A percentile compares a stretch with the other conserved stretches of the same genome.
phyloP scores from a whole-genome alignment of 208 protist genomes.

The Trypanosoma lewisi region DNA sequence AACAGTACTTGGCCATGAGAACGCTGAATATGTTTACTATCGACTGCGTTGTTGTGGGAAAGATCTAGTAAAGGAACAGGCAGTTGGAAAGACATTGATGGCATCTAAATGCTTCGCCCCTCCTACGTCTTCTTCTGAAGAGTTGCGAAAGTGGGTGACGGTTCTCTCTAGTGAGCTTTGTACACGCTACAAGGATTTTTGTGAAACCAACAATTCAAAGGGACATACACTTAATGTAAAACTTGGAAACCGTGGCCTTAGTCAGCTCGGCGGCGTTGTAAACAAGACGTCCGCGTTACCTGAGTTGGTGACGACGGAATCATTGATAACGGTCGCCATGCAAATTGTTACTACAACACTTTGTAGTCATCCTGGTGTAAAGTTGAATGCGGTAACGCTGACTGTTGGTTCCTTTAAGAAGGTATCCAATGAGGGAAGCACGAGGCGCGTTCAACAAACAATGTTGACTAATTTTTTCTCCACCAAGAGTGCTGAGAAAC shows the following conservation, averaged over 20 bases:
- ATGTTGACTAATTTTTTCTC: slow-evolving; percentile 25
- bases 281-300: slow-evolving; percentile 41
- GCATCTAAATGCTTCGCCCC: slow-evolving; percentile 70
- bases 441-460: slow-evolving; percentile 12
- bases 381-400: slow-evolving; percentile 21
- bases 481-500: slow-evolving; percentile 10
- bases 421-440: neutral
- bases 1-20: slow-evolving; percentile 4
- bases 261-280: slow-evolving; percentile 27
- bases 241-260: slow-evolving; percentile 41
- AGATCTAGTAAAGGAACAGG: slow-evolving; percentile 38
- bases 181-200: slow-evolving; percentile 53
- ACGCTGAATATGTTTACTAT: slow-evolving; percentile 37
- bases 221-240: slow-evolving; percentile 52
- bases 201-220: slow-evolving; percentile 26
- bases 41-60: slow-evolving; percentile 50
- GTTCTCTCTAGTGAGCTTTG: slow-evolving; percentile 63
- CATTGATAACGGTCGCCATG: slow-evolving; percentile 16
- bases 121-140: slow-evolving; percentile 23
- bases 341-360: slow-evolving; percentile 12
- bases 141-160: slow-evolving; percentile 56
- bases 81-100: slow-evolving; percentile 46
- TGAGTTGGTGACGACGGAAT: slow-evolving; percentile 30
- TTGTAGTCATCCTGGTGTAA: neutral
- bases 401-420: slow-evolving; percentile 30